These are phyloP conservation scores for Senna tora DNA, from an alignment of 306 rosid species.

Conservation along the genomic window DNA sequence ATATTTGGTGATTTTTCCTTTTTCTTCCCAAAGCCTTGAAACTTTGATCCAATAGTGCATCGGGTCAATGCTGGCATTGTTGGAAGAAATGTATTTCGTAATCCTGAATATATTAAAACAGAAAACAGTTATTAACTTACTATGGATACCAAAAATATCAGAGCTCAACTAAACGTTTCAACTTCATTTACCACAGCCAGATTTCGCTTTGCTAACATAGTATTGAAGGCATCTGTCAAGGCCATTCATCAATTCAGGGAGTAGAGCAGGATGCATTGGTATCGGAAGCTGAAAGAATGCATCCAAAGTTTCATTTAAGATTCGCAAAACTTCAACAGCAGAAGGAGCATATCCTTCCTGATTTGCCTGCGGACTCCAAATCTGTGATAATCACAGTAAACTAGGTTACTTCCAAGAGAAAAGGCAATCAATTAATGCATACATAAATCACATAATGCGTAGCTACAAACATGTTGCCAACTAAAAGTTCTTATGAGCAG, in stretches of 20 bases:
- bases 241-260: slow-evolving; percentile 91
- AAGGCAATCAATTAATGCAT: background rate
- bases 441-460: background rate
- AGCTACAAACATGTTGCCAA: background rate
- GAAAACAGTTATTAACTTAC: slow-evolving; percentile 36
- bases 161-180: slow-evolving; percentile 21
- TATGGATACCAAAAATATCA: slow-evolving; percentile 26
- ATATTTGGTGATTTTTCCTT: slow-evolving; percentile 84
- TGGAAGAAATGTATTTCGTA: slow-evolving; percentile 79
- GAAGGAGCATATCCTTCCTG: slow-evolving; percentile 90
- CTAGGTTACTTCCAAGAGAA: slow-evolving; percentile 37
- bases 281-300: slow-evolving; percentile 96
- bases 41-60: slow-evolving; percentile 81
- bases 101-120: slow-evolving; percentile 62
- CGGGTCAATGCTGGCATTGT: slow-evolving; percentile 94
- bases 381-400: slow-evolving; percentile 54
- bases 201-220: slow-evolving; percentile 74
- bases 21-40: slow-evolving; percentile 97
- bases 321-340: slow-evolving; percentile 88
- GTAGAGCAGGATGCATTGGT: slow-evolving; percentile 93
- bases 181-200: slow-evolving; percentile 81
- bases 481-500: background rate
- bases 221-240: slow-evolving; percentile 93
- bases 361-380: slow-evolving; percentile 72
- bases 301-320: slow-evolving; percentile 83